Base-by-base conservation (phyloP, 1,284 basidiomycete genomes). In the Abortiporus biennis region DNA sequence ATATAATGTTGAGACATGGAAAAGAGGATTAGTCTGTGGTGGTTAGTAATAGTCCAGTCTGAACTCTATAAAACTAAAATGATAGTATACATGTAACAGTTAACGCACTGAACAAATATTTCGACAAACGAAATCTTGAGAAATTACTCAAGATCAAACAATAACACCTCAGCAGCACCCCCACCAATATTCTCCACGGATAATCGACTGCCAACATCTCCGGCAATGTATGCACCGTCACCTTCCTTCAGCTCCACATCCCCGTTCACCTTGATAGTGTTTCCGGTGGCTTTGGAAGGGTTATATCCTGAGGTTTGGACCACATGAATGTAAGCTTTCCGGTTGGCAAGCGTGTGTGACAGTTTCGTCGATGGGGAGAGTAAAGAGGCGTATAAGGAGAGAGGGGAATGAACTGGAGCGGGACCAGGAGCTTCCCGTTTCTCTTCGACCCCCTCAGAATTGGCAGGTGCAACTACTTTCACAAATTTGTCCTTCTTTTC, bases 241-340 rank as follows among this genome's bases (percentile, higher is more conserved):
- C 85, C 87, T 54, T 85, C 86, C 32, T 59, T 60, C 47, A 78
- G 53, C 16, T 62, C 58, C 2, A 71, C 57, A 31, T 67, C 67
- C 2, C 69, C 71, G 22, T 42, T 32, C 3, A 67, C 57, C 40
- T 59, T 69, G 40, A 86, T 56, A 32, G 60, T 59, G 0, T 72
- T 76, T 0, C 83, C 83, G 1, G 57, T 62, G 0, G 75, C 65
- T 16, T 58, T 52, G 3, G 64, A 66, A 1, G 69, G 56, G 48
- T 90, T 85, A 62, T 85, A 92, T 2, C 87, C 89, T 19, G 79
- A 80, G 6, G 72, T 80, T 64, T 90, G 86, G 41, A 89, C 67
- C 41, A 88, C 72, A 46, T 87, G 82, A 36, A 89, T 62, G 52
- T 85, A 85, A 2, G 68, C 80, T 57, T 81, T 83, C 59, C 56